phyloP scores from a whole-genome alignment of 164 flowering plant species.

The Warburgia ugandensis region DNA sequence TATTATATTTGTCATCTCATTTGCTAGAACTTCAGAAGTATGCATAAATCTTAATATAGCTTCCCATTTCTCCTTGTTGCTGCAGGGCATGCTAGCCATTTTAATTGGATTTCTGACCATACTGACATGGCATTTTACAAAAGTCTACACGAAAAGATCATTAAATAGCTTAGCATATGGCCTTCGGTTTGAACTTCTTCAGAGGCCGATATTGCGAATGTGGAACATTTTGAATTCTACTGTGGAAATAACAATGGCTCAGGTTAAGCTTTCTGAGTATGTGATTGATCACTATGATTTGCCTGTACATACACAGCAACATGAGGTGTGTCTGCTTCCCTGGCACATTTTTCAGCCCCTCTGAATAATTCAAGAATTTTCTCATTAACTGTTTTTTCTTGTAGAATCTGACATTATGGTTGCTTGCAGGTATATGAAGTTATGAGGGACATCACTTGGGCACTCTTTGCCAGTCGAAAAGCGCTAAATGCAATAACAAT shows the following conservation, averaged over 20 bases:
- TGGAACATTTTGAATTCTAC: slow-evolving; percentile 94
- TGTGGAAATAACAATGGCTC: slow-evolving; percentile 77
- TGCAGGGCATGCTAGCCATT: slow-evolving; percentile 96
- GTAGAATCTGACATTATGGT: too few species aligned
- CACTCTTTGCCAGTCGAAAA: slow-evolving; percentile 75
- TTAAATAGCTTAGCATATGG: slow-evolving; percentile 78
- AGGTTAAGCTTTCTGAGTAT: slow-evolving; percentile 86
- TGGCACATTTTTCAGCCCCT: not conserved
- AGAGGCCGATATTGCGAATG: slow-evolving; percentile 84
- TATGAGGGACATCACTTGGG: slow-evolving; percentile 91
- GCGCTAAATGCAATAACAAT: slow-evolving; percentile 89
- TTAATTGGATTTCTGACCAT: slow-evolving; percentile 84
- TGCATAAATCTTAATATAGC: too few species aligned
- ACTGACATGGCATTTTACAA: slow-evolving; percentile 93
- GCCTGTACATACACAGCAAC: slow-evolving; percentile 56
- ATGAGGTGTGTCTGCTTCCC: slow-evolving; percentile 47
- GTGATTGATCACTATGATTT: slow-evolving; percentile 54
- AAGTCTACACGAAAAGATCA: slow-evolving; percentile 71
- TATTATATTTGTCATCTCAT: too few species aligned
- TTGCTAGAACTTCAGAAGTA: too few species aligned
- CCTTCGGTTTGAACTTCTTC: slow-evolving; percentile 83
- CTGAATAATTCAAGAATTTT: too few species aligned
- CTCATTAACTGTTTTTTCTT: too few species aligned
- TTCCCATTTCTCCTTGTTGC: too few species aligned
- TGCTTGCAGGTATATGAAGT: slow-evolving; percentile 61